These are phyloP conservation scores for Heterobasidion irregulare DNA, from an alignment of 1,284 basidiomycete species.

Conservation along the genomic window DNA sequence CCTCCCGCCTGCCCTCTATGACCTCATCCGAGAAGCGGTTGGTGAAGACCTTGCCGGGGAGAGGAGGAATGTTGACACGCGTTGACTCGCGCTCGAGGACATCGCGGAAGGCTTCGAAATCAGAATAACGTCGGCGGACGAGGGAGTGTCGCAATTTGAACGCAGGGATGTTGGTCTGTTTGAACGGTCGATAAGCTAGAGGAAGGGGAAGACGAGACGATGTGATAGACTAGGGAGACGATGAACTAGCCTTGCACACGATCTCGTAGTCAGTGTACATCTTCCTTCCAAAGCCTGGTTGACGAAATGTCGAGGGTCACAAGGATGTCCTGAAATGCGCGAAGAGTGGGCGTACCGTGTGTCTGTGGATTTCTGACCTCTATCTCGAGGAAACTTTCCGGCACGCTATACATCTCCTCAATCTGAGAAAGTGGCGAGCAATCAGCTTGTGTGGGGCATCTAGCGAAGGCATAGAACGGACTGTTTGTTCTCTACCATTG, in stretches of 20 bases:
- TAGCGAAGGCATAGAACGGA: conserved; percentile 27
- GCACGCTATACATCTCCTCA: conserved; percentile 97
- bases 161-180: conserved; percentile 97
- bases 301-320: neutral
- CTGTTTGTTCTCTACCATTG: conserved; percentile 72
- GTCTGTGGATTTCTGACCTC: conserved; percentile 97
- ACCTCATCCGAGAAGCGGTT: conserved; percentile 98
- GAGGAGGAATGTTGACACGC: conserved; percentile 92
- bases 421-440: conserved; percentile 43
- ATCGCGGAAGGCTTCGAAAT: conserved; percentile 99
- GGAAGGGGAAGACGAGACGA: neutral
- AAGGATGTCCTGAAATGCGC: neutral
- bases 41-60: conserved; percentile 95
- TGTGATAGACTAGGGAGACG: neutral
- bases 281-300: conserved; percentile 84
- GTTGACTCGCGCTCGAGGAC: conserved; percentile 96
- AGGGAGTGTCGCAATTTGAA: conserved; percentile 95
- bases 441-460: conserved; percentile 7
- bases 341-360: conserved; percentile 57
- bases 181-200: neutral
- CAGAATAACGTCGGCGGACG: conserved; percentile 93
- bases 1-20: conserved; percentile 88
- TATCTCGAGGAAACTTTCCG: conserved; percentile 97
- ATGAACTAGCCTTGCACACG: conserved; percentile 79
- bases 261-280: conserved; percentile 99